These are phyloP conservation scores for Handroanthus guayacan DNA, from an alignment of 257 asterid species.

Conservation along the genomic window DNA sequence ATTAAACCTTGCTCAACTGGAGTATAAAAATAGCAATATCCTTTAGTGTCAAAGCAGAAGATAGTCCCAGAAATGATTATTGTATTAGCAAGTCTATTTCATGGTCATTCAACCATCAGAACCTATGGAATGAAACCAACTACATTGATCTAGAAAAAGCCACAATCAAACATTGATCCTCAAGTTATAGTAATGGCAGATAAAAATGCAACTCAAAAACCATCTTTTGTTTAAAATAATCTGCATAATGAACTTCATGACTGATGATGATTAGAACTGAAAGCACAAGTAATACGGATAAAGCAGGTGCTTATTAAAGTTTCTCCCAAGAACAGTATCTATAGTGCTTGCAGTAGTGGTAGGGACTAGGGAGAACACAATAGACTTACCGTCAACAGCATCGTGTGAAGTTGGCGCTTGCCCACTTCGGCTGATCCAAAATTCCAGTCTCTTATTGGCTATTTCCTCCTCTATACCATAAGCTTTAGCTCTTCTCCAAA, in stretches of 20 bases:
- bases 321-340: not conserved
- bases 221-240: conserved; percentile 2
- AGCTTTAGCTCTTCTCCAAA: conserved; percentile 92
- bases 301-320: not conserved
- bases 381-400: conserved; percentile 74
- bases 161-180: not conserved
- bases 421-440: conserved; percentile 88
- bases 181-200: not conserved
- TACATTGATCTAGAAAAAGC: not conserved
- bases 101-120: conserved; percentile 18
- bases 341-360: not conserved
- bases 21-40: conserved; percentile 20
- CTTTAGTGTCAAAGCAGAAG: conserved; percentile 12
- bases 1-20: conserved; percentile 87
- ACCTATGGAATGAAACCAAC: not conserved
- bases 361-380: conserved; percentile 23
- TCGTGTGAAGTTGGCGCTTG: conserved; percentile 92
- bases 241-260: not conserved
- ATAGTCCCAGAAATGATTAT: not conserved
- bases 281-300: not conserved
- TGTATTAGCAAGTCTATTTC: not conserved
- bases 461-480: conserved; percentile 82
- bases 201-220: not conserved
- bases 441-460: conserved; percentile 73
- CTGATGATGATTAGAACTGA: not conserved